A percentile compares a stretch with the other conserved stretches of the same genome.
Evolutionary conservation across 257 asterid genomes (phyloP).

Genomic region (Leonotis leonurus): DNA sequence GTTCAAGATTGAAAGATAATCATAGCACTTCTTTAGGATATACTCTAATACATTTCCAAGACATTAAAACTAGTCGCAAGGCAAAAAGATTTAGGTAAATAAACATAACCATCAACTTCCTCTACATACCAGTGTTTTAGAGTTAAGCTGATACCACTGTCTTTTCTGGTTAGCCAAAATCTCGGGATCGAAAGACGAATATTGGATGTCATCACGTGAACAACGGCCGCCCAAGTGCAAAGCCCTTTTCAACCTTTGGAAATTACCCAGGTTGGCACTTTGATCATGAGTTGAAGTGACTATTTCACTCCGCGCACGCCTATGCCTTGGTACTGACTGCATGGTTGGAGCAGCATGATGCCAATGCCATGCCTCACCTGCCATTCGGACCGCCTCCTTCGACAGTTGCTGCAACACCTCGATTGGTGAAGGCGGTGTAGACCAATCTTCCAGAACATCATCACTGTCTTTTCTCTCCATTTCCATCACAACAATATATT

Average conservation of each 20-base stretch:
- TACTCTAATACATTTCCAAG: not conserved
- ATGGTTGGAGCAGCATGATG: slow-evolving; percentile 19
- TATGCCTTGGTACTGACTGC: slow-evolving; percentile 37
- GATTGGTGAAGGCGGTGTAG: slow-evolving; percentile 47
- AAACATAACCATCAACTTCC: slow-evolving; percentile 3
- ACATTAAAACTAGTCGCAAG: not conserved
- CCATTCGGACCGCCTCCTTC: slow-evolving; percentile 51
- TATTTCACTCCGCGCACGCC: slow-evolving; percentile 63
- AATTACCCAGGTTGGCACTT: slow-evolving; percentile 28
- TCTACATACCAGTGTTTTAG: slow-evolving; percentile 59
- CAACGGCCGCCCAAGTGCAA: slow-evolving; percentile 47
- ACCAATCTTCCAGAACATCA: slow-evolving; percentile 35
- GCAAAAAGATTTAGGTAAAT: not conserved
- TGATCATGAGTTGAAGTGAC: slow-evolving; percentile 31
- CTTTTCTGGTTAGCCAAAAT: slow-evolving; percentile 87
- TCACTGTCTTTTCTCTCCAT: slow-evolving; percentile 38
- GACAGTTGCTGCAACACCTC: slow-evolving; percentile 48
- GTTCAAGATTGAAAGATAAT: not conserved
- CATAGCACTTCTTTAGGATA: not conserved
- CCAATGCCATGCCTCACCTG: slow-evolving; percentile 50
- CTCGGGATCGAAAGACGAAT: slow-evolving; percentile 70
- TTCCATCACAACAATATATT: slow-evolving; percentile 12
- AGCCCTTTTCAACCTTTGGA: slow-evolving; percentile 58
- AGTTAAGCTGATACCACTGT: slow-evolving; percentile 82
- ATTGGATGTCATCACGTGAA: slow-evolving; percentile 33